Conservation (phyloP, 2,329 filamentous ascomycete species). For the Camillea tinctor region DNA sequence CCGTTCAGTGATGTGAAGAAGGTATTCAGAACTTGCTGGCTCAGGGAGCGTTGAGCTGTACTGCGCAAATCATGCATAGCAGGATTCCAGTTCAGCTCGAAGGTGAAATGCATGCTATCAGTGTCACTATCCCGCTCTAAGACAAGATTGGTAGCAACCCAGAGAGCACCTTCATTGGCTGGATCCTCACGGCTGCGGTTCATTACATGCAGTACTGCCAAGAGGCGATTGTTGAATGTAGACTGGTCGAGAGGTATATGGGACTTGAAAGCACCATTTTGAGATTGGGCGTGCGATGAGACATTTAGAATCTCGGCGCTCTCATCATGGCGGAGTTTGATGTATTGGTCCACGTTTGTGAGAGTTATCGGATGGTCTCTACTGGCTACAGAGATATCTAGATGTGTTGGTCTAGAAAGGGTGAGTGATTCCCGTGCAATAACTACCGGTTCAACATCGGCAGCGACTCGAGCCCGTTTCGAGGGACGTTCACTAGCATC, state of each 20-base stretch:
- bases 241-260: constrained; percentile 8
- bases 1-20: constrained; percentile 28
- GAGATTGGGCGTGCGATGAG: constrained; percentile 8
- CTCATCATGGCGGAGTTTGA: constrained; percentile 14
- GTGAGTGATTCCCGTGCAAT: constrained; percentile 19
- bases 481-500: constrained; percentile 8
- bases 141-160: constrained; percentile 33
- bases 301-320: constrained; percentile 6
- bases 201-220: constrained; percentile 13
- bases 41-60: constrained; percentile 30
- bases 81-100: constrained; percentile 44
- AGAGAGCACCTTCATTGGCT: constrained; percentile 30
- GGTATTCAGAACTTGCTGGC: constrained; percentile 36
- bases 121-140: constrained; percentile 28
- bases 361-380: constrained; percentile 4
- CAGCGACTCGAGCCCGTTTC: constrained; percentile 23
- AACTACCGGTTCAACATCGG: constrained; percentile 18
- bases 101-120: constrained; percentile 32
- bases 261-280: constrained; percentile 11
- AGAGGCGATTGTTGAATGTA: constrained; percentile 7
- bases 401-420: constrained; percentile 13
- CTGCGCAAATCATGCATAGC: constrained; percentile 36
- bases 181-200: constrained; percentile 13
- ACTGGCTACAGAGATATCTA: not conserved
- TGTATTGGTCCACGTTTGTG: constrained; percentile 13